phyloP scores from a whole-genome alignment of 257 asterid genomes.

The Capsicum baccatum region DNA sequence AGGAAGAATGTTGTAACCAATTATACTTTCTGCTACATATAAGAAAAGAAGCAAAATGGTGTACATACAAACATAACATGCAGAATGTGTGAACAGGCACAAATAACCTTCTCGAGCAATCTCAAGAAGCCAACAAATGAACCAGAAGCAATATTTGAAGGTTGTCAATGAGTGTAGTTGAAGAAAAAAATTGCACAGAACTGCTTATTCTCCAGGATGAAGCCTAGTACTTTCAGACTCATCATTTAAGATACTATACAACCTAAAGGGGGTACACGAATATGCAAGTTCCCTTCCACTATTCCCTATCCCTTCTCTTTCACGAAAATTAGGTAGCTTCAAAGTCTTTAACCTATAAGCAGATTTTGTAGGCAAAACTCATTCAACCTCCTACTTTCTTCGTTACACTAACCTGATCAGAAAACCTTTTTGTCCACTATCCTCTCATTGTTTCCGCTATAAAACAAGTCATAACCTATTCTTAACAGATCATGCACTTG shows the following conservation, averaged over 20 bases:
- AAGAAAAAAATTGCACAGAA: too few relatives aligned
- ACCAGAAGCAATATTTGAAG: not conserved
- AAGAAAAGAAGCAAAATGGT: not conserved
- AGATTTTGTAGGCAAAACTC: not conserved
- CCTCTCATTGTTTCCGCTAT: not conserved
- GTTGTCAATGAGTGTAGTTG: too few relatives aligned
- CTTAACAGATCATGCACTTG: not conserved
- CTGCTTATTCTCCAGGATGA: too few relatives aligned
- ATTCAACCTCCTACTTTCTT: not conserved
- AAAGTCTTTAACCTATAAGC: too few relatives aligned
- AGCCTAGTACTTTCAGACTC: too few relatives aligned
- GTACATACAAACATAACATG: not conserved
- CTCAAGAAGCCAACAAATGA: slow-evolving; percentile 8
- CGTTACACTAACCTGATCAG: not conserved
- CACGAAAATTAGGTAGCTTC: too few relatives aligned
- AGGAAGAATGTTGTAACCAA: not conserved
- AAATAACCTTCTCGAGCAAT: not conserved
- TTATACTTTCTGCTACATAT: not conserved
- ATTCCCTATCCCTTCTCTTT: too few relatives aligned
- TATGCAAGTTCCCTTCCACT: too few relatives aligned
- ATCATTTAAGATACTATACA: too few relatives aligned
- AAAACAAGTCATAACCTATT: slow-evolving; percentile 8
- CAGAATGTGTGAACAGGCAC: not conserved
- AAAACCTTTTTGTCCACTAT: not conserved
- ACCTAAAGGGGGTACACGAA: too few relatives aligned